Evolutionary conservation across 2,329 filamentous ascomycete genomes (phyloP).

Genomic region (Emergomyces pasteurianus): DNA sequence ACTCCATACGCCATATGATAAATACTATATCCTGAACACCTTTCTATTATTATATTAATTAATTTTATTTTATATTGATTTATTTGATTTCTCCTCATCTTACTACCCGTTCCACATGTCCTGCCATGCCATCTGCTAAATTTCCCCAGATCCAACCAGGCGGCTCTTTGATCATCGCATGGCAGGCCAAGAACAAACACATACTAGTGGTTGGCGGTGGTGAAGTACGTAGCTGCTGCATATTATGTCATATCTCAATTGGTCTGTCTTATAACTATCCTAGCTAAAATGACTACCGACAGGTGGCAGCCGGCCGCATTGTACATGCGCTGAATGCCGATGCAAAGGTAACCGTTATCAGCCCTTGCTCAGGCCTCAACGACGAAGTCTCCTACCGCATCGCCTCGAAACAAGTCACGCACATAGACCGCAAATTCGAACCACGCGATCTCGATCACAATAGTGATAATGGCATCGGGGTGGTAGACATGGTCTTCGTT

Average conservation of each 20-base stretch:
- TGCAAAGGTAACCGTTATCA: slow-evolving; percentile 76
- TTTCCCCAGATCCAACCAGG: slow-evolving; percentile 80
- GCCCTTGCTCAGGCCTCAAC: slow-evolving; percentile 68
- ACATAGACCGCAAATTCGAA: slow-evolving; percentile 74
- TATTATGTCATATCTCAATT: slow-evolving; percentile 4
- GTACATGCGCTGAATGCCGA: slow-evolving; percentile 92
- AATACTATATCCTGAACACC: not conserved
- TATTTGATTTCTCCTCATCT: not conserved
- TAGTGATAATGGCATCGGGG: slow-evolving; percentile 14
- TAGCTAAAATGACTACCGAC: slow-evolving; percentile 10
- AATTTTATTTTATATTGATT: not conserved
- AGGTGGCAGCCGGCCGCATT: slow-evolving; percentile 94
- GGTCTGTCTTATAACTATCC: not conserved
- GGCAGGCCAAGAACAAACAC: slow-evolving; percentile 82
- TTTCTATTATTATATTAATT: not conserved
- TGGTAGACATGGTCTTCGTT: slow-evolving; percentile 75
- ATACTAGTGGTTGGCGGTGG: slow-evolving; percentile 91
- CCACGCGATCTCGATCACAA: slow-evolving; percentile 70
- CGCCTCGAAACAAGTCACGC: slow-evolving; percentile 59
- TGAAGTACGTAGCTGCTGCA: slow-evolving; percentile 50
- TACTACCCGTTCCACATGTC: not conserved
- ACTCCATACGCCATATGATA: no score
- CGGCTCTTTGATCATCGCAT: slow-evolving; percentile 86
- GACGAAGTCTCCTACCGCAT: slow-evolving; percentile 79
- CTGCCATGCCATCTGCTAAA: slow-evolving; percentile 19